Percentiles rank a stretch among this genome's conserved stretches.
Conservation (phyloP, 2,329 filamentous ascomycete species). For the Trichoderma hamatum region DNA sequence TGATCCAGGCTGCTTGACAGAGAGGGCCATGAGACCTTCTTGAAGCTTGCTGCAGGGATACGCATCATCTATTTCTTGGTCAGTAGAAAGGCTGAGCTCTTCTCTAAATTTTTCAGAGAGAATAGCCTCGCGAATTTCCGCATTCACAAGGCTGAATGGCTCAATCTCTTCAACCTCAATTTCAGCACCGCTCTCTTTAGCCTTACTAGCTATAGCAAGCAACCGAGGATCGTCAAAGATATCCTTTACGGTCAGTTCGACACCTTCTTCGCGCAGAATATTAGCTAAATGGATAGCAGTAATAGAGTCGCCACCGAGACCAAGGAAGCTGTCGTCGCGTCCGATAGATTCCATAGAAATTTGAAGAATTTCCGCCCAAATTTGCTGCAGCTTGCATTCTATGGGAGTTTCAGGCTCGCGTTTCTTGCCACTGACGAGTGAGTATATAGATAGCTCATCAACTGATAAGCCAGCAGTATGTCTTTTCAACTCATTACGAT, state of each 20-base stretch:
- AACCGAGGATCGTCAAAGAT: constrained; percentile 31
- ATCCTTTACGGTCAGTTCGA: constrained; percentile 27
- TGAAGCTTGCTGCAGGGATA: constrained; percentile 46
- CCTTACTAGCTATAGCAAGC: not conserved
- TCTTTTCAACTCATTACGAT: constrained; percentile 7
- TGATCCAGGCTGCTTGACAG: constrained; percentile 35
- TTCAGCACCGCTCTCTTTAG: not conserved
- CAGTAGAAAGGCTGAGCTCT: not conserved
- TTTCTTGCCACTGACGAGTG: constrained; percentile 1
- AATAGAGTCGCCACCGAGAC: constrained; percentile 37
- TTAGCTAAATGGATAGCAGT: constrained; percentile 32
- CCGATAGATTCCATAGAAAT: constrained; percentile 35
- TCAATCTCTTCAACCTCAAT: not conserved
- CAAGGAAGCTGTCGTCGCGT: constrained; percentile 35
- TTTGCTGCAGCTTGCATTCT: constrained; percentile 13
- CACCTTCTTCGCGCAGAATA: constrained; percentile 15
- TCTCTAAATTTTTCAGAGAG: not conserved
- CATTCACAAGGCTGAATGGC: constrained; percentile 34
- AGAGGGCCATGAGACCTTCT: constrained; percentile 43
- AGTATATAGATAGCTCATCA: constrained; percentile 10
- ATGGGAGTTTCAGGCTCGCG: constrained; percentile 15
- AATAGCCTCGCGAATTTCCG: not conserved
- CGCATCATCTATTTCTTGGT: constrained; percentile 25
- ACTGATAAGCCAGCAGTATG: not conserved
- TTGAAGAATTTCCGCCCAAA: constrained; percentile 23